A percentile compares a stretch with the other conserved stretches of the same genome.
Conservation (phyloP, 345 rosid species). For the Streptanthus diversifolius region DNA sequence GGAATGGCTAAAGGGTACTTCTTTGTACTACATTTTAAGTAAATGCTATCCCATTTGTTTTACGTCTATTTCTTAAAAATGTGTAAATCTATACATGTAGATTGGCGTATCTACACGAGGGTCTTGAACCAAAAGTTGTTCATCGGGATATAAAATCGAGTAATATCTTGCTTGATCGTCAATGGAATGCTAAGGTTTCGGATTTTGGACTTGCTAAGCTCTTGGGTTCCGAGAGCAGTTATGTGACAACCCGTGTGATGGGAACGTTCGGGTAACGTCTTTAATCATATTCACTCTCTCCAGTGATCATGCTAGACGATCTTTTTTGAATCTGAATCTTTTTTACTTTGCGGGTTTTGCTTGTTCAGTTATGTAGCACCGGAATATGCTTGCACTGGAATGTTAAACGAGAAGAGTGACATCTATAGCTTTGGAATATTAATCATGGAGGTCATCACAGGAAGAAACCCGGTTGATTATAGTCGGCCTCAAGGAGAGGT, state of each 20-base stretch:
- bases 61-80: too few species aligned
- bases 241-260: conserved; percentile 92
- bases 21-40: too few species aligned
- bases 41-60: too few species aligned
- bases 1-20: conserved; percentile 77
- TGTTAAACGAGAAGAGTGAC: conserved; percentile 76
- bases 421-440: conserved; percentile 83
- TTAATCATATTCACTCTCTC: neutral
- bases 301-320: neutral
- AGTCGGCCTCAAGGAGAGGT: conserved; percentile 89
- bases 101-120: conserved; percentile 85
- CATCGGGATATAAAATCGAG: conserved; percentile 90
- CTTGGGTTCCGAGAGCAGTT: conserved; percentile 63
- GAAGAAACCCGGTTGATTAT: conserved; percentile 90
- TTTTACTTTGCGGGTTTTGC: neutral
- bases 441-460: conserved; percentile 82
- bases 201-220: conserved; percentile 97
- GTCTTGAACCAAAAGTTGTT: conserved; percentile 94
- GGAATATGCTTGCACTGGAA: conserved; percentile 92
- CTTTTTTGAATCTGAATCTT: neutral
- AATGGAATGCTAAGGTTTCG: conserved; percentile 88
- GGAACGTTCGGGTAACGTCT: conserved; percentile 82
- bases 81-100: conserved; percentile 25
- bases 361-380: conserved; percentile 79
- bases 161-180: conserved; percentile 84